Evolutionary conservation across 768 basidiomycete genomes (phyloP), one percentile per base, ranked within the genome.

Genomic region (Chalciporus chontae): DNA sequence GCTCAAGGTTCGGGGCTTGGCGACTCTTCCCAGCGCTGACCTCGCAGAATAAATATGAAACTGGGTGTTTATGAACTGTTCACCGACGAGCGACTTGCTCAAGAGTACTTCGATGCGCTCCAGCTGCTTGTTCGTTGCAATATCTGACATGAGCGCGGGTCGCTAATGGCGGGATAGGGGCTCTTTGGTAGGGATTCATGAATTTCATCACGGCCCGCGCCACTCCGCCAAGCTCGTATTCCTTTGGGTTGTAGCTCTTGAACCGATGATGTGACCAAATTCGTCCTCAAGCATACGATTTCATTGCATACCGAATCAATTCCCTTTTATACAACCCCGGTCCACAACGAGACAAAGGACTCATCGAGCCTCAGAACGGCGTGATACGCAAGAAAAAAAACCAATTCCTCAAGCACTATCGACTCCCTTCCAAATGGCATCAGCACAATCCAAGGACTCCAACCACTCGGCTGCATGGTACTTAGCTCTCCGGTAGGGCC

Each of bases 381-480:
- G 24, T 24, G n/a, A n/a, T 21, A 21, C 21, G 2, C 21, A 21
- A 21, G 21, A 21, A 21, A 21, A 26, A 26, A 26, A 26, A 7
- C 26, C 26, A 26, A 26, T 26, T 6, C 26, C 18, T 61, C 44
- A 50, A 11, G 40, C 8, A 9, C 45, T 36, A 17, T 38, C 53
- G 2, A 65, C 64, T 0, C 64, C 60, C 40, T 24, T 52, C 63
- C 66, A 65, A 13, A 72, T 58, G 24, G 82, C 83, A 52, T 83
- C 79, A 53, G 77, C 77, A 54, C 84, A 85, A 0, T 78, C 82
- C 32, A 77, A 63, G 72, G 81, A 82, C 61, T 84, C 82, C 19
- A 87, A 69, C 83, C 83, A 85, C 57, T 85, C 82, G 15, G 64
- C 66, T 4, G 73, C 71, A 52, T 82, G 77, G 54, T 79, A 80